Base-by-base conservation (phyloP, 768 basidiomycete species). In the Termitomyces sp. region DNA sequence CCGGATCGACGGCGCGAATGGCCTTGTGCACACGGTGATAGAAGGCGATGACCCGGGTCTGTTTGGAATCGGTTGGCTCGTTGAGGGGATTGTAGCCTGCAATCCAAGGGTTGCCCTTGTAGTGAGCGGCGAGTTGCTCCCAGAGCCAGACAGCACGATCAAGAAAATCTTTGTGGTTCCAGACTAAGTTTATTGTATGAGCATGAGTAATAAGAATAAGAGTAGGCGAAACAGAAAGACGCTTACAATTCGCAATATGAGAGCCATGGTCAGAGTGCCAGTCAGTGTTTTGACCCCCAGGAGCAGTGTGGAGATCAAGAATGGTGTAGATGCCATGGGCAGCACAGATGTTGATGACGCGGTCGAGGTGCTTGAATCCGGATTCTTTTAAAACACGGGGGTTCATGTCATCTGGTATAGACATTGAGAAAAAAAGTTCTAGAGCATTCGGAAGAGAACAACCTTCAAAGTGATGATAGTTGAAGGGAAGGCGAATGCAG, bases 71-170 rank as follows among this genome's bases (percentile, higher is more conserved):
- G 3, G 89, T 83, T 38, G 88, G 78, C 71, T 94, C 91, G 78
- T 93, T 94, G 47, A 94, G 74, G 3, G 85, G 87, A 70, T 93
- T 93, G 72, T 89, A 94, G 17, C 91, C 89, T 1, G 89, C 91
- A 57, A 93, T 84, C 90, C 90, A 91, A 59, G 81, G 77, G 69
- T 93, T 89, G 56, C 74, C 78, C 60, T 78, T 84, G 76, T 92
- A 91, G 68, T 89, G 88, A 64, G 74, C 75, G 0, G 91, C 87
- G 35, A 92, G 76, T 64, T 89, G 74, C 38, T 77, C 78, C 91
- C 91, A 93, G 41, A 94, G 79, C 83, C 85, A 85, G 52, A 91
- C 68, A 10, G 78, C 70, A 1, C 90, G 83, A 69, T 93, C 87
- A 67, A 91, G 90, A 77, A 90, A 88, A 68, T 92, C 89, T 61